Evolutionary conservation across 108 stramenopile genomes (phyloP).

Genomic region (Skeletonema tropicum): DNA sequence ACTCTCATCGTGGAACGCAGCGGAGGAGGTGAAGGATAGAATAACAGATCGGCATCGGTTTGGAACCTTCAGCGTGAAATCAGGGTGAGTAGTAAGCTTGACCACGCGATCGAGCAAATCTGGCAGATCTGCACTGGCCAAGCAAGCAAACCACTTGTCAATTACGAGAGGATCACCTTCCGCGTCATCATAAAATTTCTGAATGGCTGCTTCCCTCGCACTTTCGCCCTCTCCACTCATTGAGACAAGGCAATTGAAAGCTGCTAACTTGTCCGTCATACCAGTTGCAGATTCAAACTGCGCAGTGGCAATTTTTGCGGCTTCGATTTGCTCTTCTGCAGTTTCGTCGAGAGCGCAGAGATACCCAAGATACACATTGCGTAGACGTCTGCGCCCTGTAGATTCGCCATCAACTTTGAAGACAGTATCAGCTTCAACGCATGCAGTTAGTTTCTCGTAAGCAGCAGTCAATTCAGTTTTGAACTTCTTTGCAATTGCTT

Average conservation of each 20-base stretch:
- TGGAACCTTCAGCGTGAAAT: constrained; percentile 92
- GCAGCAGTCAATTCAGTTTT: constrained; percentile 52
- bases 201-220: constrained; percentile 58
- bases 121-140: constrained; percentile 77
- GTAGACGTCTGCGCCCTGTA: constrained; percentile 73
- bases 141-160: constrained; percentile 92
- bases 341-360: constrained; percentile 69
- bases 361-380: constrained; percentile 82
- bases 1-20: constrained; percentile 82
- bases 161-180: constrained; percentile 76
- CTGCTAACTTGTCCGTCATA: constrained; percentile 95
- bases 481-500: constrained; percentile 68
- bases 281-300: constrained; percentile 79
- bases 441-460: constrained; percentile 71
- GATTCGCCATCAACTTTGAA: constrained; percentile 72
- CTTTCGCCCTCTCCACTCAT: constrained; percentile 73
- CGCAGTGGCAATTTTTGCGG: constrained; percentile 58
- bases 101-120: constrained; percentile 69
- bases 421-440: constrained; percentile 38
- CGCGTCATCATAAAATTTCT: constrained; percentile 82
- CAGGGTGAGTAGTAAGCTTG: constrained; percentile 76
- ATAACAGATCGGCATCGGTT: constrained; percentile 91
- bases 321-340: constrained; percentile 62
- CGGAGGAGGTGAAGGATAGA: constrained; percentile 73
- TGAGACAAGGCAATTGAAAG: constrained; percentile 69